Percentiles rank a stretch among this genome's conserved stretches.
phyloP scores from a whole-genome alignment of 2,329 filamentous ascomycete species.

The Fusarium piperis region DNA sequence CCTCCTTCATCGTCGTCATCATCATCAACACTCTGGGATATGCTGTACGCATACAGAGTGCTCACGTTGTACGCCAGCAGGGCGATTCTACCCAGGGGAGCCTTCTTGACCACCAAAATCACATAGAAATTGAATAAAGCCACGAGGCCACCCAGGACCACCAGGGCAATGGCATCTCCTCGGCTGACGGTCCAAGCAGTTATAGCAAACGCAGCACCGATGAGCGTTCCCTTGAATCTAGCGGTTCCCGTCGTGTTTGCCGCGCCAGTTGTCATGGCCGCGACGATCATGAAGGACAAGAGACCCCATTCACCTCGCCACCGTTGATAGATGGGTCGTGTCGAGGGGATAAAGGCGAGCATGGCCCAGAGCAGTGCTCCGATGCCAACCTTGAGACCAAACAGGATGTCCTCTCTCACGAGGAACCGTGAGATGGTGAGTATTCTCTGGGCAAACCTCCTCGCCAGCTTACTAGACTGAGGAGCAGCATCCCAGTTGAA shows the following conservation, averaged over 20 bases:
- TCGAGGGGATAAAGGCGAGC: constrained; percentile 83
- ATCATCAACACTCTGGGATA: constrained; percentile 81
- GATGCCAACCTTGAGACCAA: constrained; percentile 91
- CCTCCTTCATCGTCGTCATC: constrained; percentile 92
- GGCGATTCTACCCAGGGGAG: constrained; percentile 91
- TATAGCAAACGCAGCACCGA: constrained; percentile 81
- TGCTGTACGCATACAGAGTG: constrained; percentile 91
- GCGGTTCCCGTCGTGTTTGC: constrained; percentile 92
- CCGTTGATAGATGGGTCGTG: constrained; percentile 81
- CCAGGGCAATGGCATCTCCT: constrained; percentile 79
- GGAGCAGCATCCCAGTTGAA: constrained; percentile 67
- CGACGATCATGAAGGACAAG: constrained; percentile 97
- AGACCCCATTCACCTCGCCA: constrained; percentile 98
- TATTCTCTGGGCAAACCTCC: constrained; percentile 56
- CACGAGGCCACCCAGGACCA: constrained; percentile 83
- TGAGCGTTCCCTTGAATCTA: constrained; percentile 85
- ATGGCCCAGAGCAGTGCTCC: constrained; percentile 90
- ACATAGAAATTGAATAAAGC: constrained; percentile 88
- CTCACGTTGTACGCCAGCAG: constrained; percentile 96
- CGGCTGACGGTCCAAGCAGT: constrained; percentile 80
- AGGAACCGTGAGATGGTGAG: constrained; percentile 59
- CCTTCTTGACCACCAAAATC: constrained; percentile 84
- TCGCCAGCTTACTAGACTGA: constrained; percentile 55
- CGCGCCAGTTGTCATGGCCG: constrained; percentile 95
- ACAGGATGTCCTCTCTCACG: constrained; percentile 69